Conservation (phyloP, 208 protist species). For the Histomonas meleagridis region DNA sequence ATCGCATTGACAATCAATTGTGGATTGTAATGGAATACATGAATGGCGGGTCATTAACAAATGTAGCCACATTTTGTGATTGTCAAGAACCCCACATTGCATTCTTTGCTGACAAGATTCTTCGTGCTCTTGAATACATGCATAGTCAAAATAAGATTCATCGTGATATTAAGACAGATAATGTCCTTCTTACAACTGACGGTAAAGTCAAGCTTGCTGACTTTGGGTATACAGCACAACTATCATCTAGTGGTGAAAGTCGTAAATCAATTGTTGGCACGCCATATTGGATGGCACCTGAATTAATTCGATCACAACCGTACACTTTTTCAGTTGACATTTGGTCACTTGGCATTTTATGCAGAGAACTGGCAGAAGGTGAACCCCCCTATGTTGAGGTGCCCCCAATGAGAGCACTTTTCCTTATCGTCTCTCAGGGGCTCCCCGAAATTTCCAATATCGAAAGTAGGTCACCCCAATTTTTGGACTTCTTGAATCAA, state of each 20-base stretch:
- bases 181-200: slow-evolving; percentile 40
- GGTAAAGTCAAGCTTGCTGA: slow-evolving; percentile 42
- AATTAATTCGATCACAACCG: slow-evolving; percentile 45
- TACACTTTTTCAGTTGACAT: slow-evolving; percentile 53
- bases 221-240: slow-evolving; percentile 37
- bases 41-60: not conserved
- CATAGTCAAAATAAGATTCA: slow-evolving; percentile 43
- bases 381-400: slow-evolving; percentile 48
- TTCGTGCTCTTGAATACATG: slow-evolving; percentile 41
- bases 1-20: not conserved
- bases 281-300: slow-evolving; percentile 57
- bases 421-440: slow-evolving; percentile 45
- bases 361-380: slow-evolving; percentile 53
- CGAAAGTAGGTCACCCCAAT: slow-evolving; percentile 43
- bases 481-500: slow-evolving; percentile 48
- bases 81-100: slow-evolving; percentile 31
- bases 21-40: slow-evolving; percentile 31
- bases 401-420: slow-evolving; percentile 50
- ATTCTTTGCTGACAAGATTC: not conserved
- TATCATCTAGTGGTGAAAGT: not conserved
- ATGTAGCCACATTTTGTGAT: slow-evolving; percentile 7
- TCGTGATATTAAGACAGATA: slow-evolving; percentile 45
- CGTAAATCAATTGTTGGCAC: slow-evolving; percentile 46
- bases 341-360: slow-evolving; percentile 56
- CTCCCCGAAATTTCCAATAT: slow-evolving; percentile 43